A percentile compares a stretch with the other conserved stretches of the same genome.
These are phyloP conservation scores for Neoconidiobolus thromboides DNA, from an alignment of 371 early-diverging fungal species.

Conservation along the genomic window DNA sequence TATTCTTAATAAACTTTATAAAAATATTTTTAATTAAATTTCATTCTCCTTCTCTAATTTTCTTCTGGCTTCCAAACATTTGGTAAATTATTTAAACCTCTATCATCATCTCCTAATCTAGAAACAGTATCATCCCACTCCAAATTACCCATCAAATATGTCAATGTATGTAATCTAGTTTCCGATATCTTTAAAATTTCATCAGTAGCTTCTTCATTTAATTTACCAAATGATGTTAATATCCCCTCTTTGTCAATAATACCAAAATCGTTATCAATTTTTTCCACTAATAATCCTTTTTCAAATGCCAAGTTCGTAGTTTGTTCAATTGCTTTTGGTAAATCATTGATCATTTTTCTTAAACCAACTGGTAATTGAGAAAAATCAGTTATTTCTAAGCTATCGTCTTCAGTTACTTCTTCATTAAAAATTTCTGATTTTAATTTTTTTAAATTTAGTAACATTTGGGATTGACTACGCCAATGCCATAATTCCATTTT, in stretches of 20 bases:
- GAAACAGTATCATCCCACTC: too few species aligned
- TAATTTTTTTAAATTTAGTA: not conserved
- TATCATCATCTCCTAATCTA: too few species aligned
- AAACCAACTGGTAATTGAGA: not conserved
- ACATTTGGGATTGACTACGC: not conserved
- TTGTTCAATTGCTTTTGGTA: not conserved
- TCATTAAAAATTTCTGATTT: not conserved
- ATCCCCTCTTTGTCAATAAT: not conserved
- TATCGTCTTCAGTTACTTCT: not conserved
- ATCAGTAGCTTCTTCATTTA: too few species aligned
- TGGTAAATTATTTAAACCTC: too few species aligned
- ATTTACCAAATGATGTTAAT: too few species aligned
- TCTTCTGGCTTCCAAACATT: too few species aligned
- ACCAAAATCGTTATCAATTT: slow-evolving; percentile 1
- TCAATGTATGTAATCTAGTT: too few species aligned
- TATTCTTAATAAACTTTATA: too few species aligned
- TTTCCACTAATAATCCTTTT: not conserved
- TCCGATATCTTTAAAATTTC: too few species aligned
- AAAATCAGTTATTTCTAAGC: not conserved
- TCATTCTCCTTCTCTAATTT: too few species aligned
- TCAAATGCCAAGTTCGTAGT: not conserved
- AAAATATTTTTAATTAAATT: too few species aligned
- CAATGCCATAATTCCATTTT: not conserved
- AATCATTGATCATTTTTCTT: not conserved
- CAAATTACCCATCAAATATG: too few species aligned